Evolutionary conservation across 257 asterid species (phyloP), one percentile per base, ranked within the genome.

Genomic region (Ligustrum vulgare): DNA sequence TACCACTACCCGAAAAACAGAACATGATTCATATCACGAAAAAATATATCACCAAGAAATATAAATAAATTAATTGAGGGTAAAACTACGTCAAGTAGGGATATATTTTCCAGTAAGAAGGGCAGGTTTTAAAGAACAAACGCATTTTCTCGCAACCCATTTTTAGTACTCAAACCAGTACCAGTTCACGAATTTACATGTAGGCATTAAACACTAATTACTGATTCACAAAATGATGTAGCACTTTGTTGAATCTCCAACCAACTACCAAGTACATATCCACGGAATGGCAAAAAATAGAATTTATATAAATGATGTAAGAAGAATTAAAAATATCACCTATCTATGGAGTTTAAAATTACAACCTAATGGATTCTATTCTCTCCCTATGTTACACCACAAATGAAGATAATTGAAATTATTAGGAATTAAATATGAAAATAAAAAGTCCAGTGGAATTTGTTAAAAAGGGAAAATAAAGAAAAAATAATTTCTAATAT

Each of bases 261-360:
- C 73, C 72, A 72, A 32, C 72, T 67, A 18, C 12, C 64, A 45
- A 35, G 68, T 73, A 18, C 4, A 72, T 35, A 7, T 49, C 12
- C 75, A 58, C 5, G 23, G 70, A 69, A 69, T 28, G 45, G 68
- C 58, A 56, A 18, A 51, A 51, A 51, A n/a, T 18, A 51, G 63
- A 20, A 54, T 54, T 58, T 36, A 28, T 45, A 32, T 28, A 15
- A 47, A 71, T 31, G n/a, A 54, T 18, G 22, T 5, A 72, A 39
- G 34, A 10, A 39, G 56, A n/a, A n/a, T 13, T 54, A 3, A 8
- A 31, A 18, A 25, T 20, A 54, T n/a, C 28, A 6, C 8, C 63
- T n/a, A 54, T 5, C 10, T 7, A 54, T 54, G 20, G 47, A 51
- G 69, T 60, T 3, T 43, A 56, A 56, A 32, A 65, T 34, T 37